Percentiles rank a stretch among this genome's conserved stretches.
Conservation (phyloP, 179 eudicot genomes). For the Actinidia arguta region DNA sequence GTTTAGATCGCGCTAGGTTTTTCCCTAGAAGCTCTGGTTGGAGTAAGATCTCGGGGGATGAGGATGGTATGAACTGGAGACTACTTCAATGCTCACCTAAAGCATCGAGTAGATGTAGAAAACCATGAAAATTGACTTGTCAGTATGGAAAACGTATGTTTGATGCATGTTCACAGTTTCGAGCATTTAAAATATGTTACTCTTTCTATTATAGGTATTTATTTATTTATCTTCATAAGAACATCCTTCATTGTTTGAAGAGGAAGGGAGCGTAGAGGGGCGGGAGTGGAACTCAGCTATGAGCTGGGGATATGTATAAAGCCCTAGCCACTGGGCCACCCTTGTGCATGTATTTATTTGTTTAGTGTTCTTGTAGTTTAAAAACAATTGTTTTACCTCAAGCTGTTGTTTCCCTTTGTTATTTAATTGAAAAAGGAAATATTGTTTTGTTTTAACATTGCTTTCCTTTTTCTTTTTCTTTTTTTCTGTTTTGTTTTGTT, state of each 20-base stretch:
- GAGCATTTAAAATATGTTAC: not conserved
- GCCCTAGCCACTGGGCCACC: no score
- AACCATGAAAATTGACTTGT: not conserved
- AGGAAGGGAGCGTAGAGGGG: no score
- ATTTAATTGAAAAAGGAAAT: not conserved
- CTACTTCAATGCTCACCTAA: constrained; percentile 47
- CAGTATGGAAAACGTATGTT: not conserved
- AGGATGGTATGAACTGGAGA: constrained; percentile 62
- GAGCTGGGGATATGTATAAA: no score
- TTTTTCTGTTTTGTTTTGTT: not conserved
- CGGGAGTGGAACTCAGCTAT: no score
- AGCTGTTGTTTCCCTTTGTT: not conserved
- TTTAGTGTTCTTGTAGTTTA: not conserved
- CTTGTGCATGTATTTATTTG: not conserved
- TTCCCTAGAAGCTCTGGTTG: constrained; percentile 62
- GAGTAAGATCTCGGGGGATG: constrained; percentile 69
- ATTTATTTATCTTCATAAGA: not conserved
- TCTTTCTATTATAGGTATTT: not conserved
- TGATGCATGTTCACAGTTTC: not conserved
- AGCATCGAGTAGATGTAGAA: constrained; percentile 28
- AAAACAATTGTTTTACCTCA: not conserved
- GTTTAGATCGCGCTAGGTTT: constrained; percentile 59
- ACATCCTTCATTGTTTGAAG: no score
- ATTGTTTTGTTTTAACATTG: not conserved
- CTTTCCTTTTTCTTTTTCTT: not conserved